Conservation (phyloP, 345 rosid genomes). For the Populus alba region DNA sequence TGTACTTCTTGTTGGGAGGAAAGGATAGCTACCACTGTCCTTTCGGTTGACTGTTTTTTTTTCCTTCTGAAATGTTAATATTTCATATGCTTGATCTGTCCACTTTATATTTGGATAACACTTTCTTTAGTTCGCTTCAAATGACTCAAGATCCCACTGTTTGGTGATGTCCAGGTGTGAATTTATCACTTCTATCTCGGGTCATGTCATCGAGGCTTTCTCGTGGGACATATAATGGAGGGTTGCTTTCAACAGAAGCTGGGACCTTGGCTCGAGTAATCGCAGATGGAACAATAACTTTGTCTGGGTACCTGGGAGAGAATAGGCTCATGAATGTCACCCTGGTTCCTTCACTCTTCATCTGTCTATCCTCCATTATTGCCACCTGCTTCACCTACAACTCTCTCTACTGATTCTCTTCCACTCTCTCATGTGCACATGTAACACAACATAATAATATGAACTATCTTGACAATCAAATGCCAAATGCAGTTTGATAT, state of each 20-base stretch:
- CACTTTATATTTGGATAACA: not conserved
- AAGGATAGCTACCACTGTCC: no score
- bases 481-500: not conserved
- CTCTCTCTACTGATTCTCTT: constrained; percentile 38
- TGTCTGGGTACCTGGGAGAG: constrained; percentile 46
- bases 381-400: constrained; percentile 55
- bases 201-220: constrained; percentile 63
- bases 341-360: constrained; percentile 47
- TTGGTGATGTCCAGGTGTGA: constrained; percentile 43
- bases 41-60: not conserved
- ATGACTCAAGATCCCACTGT: not conserved
- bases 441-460: constrained; percentile 2
- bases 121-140: not conserved
- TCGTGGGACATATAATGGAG: constrained; percentile 55
- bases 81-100: not conserved
- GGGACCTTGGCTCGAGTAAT: constrained; percentile 58
- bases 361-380: constrained; percentile 46
- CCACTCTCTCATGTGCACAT: not conserved
- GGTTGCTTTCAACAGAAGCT: constrained; percentile 59
- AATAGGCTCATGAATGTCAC: constrained; percentile 46
- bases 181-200: constrained; percentile 51
- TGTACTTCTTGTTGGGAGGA: no score
- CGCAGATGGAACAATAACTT: constrained; percentile 59
- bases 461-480: not conserved
- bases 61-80: not conserved